Conservation (phyloP, 441 rosid genomes). For the Melastoma candidum region DNA sequence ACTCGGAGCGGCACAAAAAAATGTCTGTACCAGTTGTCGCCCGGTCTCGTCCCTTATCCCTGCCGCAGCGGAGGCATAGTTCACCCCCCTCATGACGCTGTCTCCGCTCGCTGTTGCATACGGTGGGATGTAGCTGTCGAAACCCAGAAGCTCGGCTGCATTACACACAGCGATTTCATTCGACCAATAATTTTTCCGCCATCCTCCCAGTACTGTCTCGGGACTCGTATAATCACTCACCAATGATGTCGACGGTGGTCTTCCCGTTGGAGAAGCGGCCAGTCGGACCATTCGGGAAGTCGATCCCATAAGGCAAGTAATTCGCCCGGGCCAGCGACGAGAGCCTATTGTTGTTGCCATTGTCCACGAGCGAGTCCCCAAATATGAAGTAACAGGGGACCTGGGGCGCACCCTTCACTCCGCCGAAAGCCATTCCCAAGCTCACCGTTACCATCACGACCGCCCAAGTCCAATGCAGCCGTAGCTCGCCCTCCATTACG, state of each 20-base stretch:
- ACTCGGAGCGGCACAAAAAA: not conserved
- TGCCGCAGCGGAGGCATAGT: constrained; percentile 87
- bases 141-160: constrained; percentile 61
- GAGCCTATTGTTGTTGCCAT: constrained; percentile 52
- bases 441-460: too few species aligned
- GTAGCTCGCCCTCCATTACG: too few species aligned
- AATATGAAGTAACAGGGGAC: constrained; percentile 57
- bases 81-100: constrained; percentile 53
- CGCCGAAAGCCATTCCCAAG: too few species aligned
- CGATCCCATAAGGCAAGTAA: constrained; percentile 60
- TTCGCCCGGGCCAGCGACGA: constrained; percentile 38
- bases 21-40: constrained; percentile 46
- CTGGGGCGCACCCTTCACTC: constrained; percentile 21
- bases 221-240: constrained; percentile 16
- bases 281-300: constrained; percentile 41
- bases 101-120: constrained; percentile 50
- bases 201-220: not conserved
- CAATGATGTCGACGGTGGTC: constrained; percentile 52
- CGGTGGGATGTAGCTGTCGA: constrained; percentile 51
- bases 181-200: not conserved
- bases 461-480: too few species aligned
- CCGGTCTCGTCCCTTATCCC: constrained; percentile 90
- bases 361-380: constrained; percentile 61
- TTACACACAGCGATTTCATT: not conserved
- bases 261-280: constrained; percentile 51